phyloP scores from a whole-genome alignment of 495 filamentous ascomycete genomes.

The Penicillium diatomitis region DNA sequence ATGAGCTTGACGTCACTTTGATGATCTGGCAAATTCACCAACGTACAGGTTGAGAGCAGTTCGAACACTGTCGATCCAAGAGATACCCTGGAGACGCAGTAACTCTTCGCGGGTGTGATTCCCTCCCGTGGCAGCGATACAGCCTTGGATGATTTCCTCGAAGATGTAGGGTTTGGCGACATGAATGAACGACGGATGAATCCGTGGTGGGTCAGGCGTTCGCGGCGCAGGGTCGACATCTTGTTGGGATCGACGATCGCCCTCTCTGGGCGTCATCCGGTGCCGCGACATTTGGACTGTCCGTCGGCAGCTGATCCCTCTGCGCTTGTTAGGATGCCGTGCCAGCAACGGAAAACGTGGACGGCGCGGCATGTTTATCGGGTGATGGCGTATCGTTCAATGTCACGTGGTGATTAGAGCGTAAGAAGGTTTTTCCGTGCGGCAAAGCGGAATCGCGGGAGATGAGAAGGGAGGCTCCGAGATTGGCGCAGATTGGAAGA shows the following conservation, averaged over 20 bases:
- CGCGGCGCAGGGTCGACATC: constrained; percentile 7
- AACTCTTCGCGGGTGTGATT: constrained; percentile 57
- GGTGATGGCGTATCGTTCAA: not conserved
- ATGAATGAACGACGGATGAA: constrained; percentile 64
- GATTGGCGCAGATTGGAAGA: too few relatives aligned
- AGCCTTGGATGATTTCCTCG: constrained; percentile 51
- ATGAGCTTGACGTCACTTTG: constrained; percentile 6
- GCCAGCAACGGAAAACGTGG: not conserved
- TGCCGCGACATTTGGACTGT: too few relatives aligned
- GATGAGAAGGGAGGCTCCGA: too few relatives aligned
- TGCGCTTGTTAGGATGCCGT: too few relatives aligned
- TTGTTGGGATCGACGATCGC: constrained; percentile 9
- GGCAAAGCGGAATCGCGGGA: too few relatives aligned
- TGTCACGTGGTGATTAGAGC: constrained; percentile 2
- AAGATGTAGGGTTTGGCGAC: constrained; percentile 61
- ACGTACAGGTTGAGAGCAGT: constrained; percentile 60
- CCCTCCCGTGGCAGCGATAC: constrained; percentile 44
- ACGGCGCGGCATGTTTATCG: not conserved
- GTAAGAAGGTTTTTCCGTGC: not conserved
- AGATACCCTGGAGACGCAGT: constrained; percentile 63
- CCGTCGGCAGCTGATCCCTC: too few relatives aligned
- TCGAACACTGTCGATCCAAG: constrained; percentile 73
- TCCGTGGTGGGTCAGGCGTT: constrained; percentile 32
- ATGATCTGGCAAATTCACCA: not conserved
- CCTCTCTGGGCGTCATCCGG: constrained; percentile 17